Evolutionary conservation across 768 basidiomycete species (phyloP).

Genomic region (Termitomyces sp.): DNA sequence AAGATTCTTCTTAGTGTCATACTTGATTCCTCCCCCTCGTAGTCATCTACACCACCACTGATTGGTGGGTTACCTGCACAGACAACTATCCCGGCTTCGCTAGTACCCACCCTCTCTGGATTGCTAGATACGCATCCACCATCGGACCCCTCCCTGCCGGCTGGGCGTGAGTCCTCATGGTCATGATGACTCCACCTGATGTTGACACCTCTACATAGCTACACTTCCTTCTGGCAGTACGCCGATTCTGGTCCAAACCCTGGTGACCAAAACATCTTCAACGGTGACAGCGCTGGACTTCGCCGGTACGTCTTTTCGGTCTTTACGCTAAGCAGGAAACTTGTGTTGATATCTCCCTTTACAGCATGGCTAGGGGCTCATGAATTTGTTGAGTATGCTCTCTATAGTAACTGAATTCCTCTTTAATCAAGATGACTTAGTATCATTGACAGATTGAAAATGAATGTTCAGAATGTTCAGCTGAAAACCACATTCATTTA

Average conservation of each 20-base stretch:
- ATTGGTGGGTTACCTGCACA: constrained; percentile 70
- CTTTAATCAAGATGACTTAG: too few species aligned
- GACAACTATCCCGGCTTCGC: constrained; percentile 51
- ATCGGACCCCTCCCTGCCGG: constrained; percentile 57
- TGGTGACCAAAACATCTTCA: constrained; percentile 56
- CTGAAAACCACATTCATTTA: too few species aligned
- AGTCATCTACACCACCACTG: constrained; percentile 62
- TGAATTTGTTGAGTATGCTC: neutral
- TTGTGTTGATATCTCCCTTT: neutral
- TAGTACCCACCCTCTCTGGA: constrained; percentile 53
- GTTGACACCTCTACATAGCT: constrained; percentile 21
- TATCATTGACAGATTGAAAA: too few species aligned
- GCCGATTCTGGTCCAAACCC: constrained; percentile 51
- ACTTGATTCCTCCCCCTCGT: neutral
- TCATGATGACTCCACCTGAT: neutral
- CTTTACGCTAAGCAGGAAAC: neutral
- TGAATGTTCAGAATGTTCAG: too few species aligned
- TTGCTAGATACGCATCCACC: constrained; percentile 48
- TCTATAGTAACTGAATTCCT: too few species aligned
- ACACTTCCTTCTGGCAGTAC: constrained; percentile 59
- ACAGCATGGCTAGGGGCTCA: constrained; percentile 12
- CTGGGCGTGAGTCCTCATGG: constrained; percentile 40
- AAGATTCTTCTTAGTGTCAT: neutral
- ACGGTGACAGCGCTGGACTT: constrained; percentile 44
- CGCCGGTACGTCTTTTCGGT: constrained; percentile 24